Evolutionary conservation across 1,284 basidiomycete species (phyloP), one percentile per base, ranked within the genome.

Genomic region (Sanghuangporus sanghuang): DNA sequence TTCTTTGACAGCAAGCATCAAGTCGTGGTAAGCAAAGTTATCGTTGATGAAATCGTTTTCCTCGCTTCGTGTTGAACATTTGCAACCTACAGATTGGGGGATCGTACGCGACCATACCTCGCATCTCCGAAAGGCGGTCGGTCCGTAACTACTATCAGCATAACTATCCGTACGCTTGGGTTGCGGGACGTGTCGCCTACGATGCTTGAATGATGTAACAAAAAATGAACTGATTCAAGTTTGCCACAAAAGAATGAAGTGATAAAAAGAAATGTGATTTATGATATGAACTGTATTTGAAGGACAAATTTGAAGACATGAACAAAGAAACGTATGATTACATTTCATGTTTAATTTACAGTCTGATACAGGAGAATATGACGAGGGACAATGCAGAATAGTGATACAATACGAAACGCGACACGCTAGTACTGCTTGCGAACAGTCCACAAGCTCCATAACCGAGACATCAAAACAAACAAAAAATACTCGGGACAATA

Each of bases 1-100:
- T 95, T 96, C 79, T 93, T 93, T 73, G 95, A 96, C 73, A 83
- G 78, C n/a, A 81, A 84, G 69, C 92, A 97, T 73, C 85, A 85
- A 64, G 85, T 93, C 36, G 92, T 95, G 72, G 92, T 94, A 78
- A 68, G 92, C 83, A 8, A 50, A 9, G 27, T 67, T 32, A 32
- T 32, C 27, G 39, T 27, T 54, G 27, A 5, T 46, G 9, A n/a
- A 46, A 14, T 46, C 35, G 16, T 23, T 53, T 23, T 39, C 50
- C 59, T 27, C n/a, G 23, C 12, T 16, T 23, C 35, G 7, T 60
- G 12, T 27, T 55, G 14, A 27, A 46, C 23, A 38, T 44, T 59
- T 48, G n/a, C 49, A 69, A 64, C 16, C 5, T n/a, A 27, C 69
- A 96, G 90, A 78, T 98, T 55, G 95, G 95, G 39, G 95, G 92